Evolutionary conservation across 352 stramenopile species (phyloP), one percentile per base, ranked within the genome.

Genomic region (Globisporangium nagaii): DNA sequence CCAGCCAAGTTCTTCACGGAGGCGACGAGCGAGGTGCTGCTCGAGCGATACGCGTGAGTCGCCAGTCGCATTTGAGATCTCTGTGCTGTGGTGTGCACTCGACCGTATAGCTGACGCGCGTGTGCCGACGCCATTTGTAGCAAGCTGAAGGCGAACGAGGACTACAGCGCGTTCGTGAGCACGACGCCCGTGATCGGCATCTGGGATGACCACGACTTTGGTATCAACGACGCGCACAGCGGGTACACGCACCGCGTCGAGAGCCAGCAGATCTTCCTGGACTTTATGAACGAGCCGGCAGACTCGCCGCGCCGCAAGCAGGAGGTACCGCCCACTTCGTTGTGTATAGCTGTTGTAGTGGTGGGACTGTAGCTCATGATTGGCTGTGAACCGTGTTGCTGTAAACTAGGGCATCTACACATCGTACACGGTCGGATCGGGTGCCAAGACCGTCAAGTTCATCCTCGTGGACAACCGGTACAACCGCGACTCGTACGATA

Each of bases 151-250:
- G 66, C 66, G 5, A 84, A 91, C 56, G 64, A 75, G 3, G 77
- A 90, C 51, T 93, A 93, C 65, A 63, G 54, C 12, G 48, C 65
- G 46, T 86, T 94, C 31, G 69, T 73, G 15, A 70, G 70, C 34
- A 70, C 41, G 42, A 89, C 77, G 49, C 84, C 84, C 6, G 73
- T 91, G 39, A 89, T 94, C 39, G 84, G 78, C n/a, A 89, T 90
- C 53, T 94, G 84, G 84, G 82, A 96, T 60, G 88, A 96, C 65
- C 86, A 96, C 56, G 88, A 96, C 62, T 96, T 91, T 52, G 88
- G 88, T n/a, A 89, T 91, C 45, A 96, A 96, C 58, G 86, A 96
- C 49, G 84, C 76, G 10, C 68, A 84, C 63, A 94, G 90, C 36
- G 58, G 69, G 4, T 96, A 81, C 58, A 63, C 65, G 37, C 72